Base-by-base conservation (phyloP, 768 basidiomycete genomes). In the Fibroporia radiculosa region DNA sequence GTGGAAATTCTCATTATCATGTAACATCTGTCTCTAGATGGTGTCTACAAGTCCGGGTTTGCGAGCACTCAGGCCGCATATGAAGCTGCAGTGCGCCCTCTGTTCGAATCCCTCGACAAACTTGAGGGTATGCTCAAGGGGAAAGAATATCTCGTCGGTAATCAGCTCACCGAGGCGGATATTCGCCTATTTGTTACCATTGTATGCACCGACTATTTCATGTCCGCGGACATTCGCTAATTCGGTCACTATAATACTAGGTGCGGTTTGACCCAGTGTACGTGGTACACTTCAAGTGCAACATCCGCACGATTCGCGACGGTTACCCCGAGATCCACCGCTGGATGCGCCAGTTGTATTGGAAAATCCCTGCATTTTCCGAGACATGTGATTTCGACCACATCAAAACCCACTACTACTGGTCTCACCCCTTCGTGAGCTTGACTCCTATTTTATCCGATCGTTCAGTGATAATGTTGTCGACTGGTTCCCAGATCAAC, bases 201-300 rank as follows among this genome's bases (percentile, higher is more conserved):
- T 47, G 84, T 93, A 50, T 53, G 86, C 55, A 3, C 44, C 44
- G 3, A 8, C 28, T 25, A 4, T 6, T 10, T 12, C 19, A 23
- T 13, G 14, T 7, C n/a, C 6, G 1, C 16, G 16, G 10, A n/a
- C 7, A 8, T 35, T n/a, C 8, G 20, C 20, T 32, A 23, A 6
- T 13, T n/a, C 34, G 23, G 35, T 12, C 7, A 10, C 23, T 23
- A 13, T 36, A 11, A 38, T 25, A 2, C 43, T 46, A 89, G 85
- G 67, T 90, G 49, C 88, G 91, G 27, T 93, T 93, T 64, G 92
- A 95, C 55, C 81, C 83, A 1, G 93, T 85, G 13, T 97, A 98
- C 63, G 75, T 84, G 37, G 79, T 83, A 0, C 89, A 92, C 61
- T 98, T 98, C 76, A 97, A 97, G 56, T 93, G 91, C 68, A 93